These are phyloP conservation scores for Hyaloscypha finlandica DNA, from an alignment of 495 filamentous ascomycete genomes.

Conservation along the genomic window DNA sequence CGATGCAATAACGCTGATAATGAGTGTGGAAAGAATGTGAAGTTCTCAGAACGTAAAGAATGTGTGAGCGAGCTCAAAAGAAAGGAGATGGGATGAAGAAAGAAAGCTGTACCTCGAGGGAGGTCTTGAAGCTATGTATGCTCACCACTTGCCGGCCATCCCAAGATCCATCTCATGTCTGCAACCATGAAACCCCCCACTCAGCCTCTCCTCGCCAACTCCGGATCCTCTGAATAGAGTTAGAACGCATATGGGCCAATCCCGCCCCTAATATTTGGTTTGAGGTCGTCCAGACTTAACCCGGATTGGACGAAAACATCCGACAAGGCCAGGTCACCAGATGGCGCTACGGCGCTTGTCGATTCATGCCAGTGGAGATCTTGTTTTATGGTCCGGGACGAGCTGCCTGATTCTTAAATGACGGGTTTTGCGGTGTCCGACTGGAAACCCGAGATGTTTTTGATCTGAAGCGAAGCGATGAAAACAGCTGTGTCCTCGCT, in stretches of 20 bases:
- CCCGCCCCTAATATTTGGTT: neutral
- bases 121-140: conserved; percentile 18
- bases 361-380: neutral
- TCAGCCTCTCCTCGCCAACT: neutral
- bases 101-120: conserved; percentile 4
- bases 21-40: conserved; percentile 26
- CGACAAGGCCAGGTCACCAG: neutral
- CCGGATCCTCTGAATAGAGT: neutral
- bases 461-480: conserved; percentile 22
- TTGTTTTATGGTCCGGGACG: conserved; percentile 6
- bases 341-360: neutral
- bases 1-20: conserved; percentile 16
- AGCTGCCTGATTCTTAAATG: conserved; percentile 1
- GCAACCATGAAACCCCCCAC: neutral
- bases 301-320: conserved; percentile 1
- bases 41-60: conserved; percentile 33
- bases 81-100: conserved; percentile 28
- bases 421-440: conserved; percentile 2
- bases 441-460: conserved; percentile 21
- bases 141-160: neutral
- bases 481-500: neutral
- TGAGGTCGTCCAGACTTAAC: neutral
- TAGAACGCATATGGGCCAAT: neutral
- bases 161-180: neutral
- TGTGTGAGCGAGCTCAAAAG: conserved; percentile 21